phyloP scores from a whole-genome alignment of 1,284 basidiomycete genomes.

The Trichosporon coremiiforme region DNA sequence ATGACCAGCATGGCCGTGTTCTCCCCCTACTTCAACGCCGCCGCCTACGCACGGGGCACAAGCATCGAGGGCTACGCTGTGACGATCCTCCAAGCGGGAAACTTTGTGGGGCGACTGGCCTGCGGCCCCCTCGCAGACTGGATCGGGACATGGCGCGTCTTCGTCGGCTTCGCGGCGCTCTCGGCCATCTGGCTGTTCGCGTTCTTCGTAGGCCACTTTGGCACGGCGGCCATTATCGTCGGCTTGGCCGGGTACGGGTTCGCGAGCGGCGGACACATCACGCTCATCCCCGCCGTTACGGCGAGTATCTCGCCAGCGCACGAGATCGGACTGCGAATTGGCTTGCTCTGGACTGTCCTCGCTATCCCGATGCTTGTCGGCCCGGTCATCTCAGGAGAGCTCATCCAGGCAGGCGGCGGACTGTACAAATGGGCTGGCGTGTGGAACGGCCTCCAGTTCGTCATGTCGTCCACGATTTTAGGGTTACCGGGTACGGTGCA shows the following conservation, averaged over 20 bases:
- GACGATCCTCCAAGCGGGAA: slow-evolving; percentile 21
- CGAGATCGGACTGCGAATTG: slow-evolving; percentile 52
- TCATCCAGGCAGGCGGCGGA: slow-evolving; percentile 32
- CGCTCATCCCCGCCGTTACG: slow-evolving; percentile 44
- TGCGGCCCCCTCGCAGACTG: slow-evolving; percentile 26
- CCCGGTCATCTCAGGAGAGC: slow-evolving; percentile 42
- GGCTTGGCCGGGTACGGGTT: slow-evolving; percentile 48
- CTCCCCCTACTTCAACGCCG: slow-evolving; percentile 30
- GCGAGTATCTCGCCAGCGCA: slow-evolving; percentile 47
- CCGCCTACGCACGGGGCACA: background rate
- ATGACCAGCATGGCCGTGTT: slow-evolving; percentile 25
- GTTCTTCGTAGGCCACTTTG: slow-evolving; percentile 30
- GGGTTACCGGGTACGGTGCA: background rate
- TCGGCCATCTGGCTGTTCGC: slow-evolving; percentile 33
- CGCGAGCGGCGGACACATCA: slow-evolving; percentile 46
- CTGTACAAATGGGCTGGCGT: slow-evolving; percentile 17
- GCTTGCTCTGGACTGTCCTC: slow-evolving; percentile 49
- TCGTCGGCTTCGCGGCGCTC: slow-evolving; percentile 22
- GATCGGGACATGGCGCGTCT: slow-evolving; percentile 29
- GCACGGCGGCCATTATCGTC: slow-evolving; percentile 39
- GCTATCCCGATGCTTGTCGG: slow-evolving; percentile 46
- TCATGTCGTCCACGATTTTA: background rate
- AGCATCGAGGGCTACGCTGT: slow-evolving; percentile 12
- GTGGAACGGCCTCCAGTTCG: background rate
- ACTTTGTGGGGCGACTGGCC: slow-evolving; percentile 26